Evolutionary conservation across 2,329 filamentous ascomycete genomes (phyloP).

Genomic region (Phoma herbarum): DNA sequence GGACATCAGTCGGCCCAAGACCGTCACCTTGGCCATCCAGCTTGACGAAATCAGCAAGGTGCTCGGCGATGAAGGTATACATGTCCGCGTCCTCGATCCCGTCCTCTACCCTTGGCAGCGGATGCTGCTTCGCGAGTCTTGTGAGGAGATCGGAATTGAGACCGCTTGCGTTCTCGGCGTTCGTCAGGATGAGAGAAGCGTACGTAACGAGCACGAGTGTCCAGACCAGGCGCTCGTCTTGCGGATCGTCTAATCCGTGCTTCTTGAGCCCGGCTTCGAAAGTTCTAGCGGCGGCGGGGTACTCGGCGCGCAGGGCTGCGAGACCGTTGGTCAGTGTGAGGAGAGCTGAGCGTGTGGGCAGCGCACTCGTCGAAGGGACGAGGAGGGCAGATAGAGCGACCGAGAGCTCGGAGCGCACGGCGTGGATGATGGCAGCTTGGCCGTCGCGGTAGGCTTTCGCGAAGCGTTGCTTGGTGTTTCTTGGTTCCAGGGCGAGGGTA

Average conservation of each 20-base stretch:
- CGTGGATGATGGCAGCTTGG: constrained; percentile 47
- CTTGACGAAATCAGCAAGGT: constrained; percentile 31
- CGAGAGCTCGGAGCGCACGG: constrained; percentile 35
- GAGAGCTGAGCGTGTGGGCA: constrained; percentile 19
- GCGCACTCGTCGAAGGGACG: constrained; percentile 3
- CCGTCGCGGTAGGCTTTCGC: constrained; percentile 56
- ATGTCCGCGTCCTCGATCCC: constrained; percentile 38
- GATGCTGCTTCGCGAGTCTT: constrained; percentile 22
- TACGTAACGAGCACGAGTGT: constrained; percentile 34
- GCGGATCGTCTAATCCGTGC: constrained; percentile 19
- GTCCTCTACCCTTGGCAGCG: constrained; percentile 33
- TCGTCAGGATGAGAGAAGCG: constrained; percentile 25
- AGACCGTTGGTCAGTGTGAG: constrained; percentile 28
- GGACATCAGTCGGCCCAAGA: constrained; percentile 14
- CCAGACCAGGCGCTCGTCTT: constrained; percentile 34
- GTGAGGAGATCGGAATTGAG: constrained; percentile 17
- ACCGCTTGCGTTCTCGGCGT: constrained; percentile 2
- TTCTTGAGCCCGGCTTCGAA: constrained; percentile 26
- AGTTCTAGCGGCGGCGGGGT: constrained; percentile 14
- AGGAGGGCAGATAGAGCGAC: constrained; percentile 22
- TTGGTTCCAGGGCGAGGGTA: constrained; percentile 1
- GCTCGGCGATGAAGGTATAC: constrained; percentile 34
- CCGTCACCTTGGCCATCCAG: background rate
- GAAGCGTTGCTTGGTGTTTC: constrained; percentile 52
- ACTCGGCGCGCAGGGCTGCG: constrained; percentile 20